Percentiles rank a stretch among this genome's conserved stretches.
These are phyloP conservation scores for Ceratobasidium sp. DNA, from an alignment of 1,284 basidiomycete genomes.

Conservation along the genomic window DNA sequence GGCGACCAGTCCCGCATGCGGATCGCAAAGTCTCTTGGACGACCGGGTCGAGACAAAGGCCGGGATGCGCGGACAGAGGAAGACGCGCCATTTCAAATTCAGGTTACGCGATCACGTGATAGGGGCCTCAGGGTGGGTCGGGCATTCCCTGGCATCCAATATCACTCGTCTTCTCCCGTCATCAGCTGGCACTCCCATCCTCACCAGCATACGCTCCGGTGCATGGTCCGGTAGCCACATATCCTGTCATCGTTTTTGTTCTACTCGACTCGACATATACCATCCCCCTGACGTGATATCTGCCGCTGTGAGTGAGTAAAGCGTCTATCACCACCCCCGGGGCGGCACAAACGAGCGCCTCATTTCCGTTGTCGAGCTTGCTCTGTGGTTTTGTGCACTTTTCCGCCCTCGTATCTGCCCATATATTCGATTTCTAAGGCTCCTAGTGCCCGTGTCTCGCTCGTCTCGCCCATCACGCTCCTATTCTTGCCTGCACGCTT, in stretches of 20 bases:
- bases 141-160: conserved; percentile 30
- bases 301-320: background rate
- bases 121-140: conserved; percentile 8
- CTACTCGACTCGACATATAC: background rate
- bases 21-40: background rate
- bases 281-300: background rate
- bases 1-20: background rate
- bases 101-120: conserved; percentile 29
- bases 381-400: conserved; percentile 7
- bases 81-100: background rate
- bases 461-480: too few species aligned
- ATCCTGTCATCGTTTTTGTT: background rate
- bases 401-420: conserved; percentile 1
- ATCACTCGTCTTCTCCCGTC: conserved; percentile 30
- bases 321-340: background rate
- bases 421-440: background rate
- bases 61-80: background rate
- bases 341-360: background rate
- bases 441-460: background rate
- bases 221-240: background rate
- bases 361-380: background rate
- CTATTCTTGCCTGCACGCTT: background rate
- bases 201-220: background rate
- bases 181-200: conserved; percentile 25
- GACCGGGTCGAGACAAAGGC: background rate